phyloP scores from a whole-genome alignment of 208 protist species.

The Phytomonas sp. region DNA sequence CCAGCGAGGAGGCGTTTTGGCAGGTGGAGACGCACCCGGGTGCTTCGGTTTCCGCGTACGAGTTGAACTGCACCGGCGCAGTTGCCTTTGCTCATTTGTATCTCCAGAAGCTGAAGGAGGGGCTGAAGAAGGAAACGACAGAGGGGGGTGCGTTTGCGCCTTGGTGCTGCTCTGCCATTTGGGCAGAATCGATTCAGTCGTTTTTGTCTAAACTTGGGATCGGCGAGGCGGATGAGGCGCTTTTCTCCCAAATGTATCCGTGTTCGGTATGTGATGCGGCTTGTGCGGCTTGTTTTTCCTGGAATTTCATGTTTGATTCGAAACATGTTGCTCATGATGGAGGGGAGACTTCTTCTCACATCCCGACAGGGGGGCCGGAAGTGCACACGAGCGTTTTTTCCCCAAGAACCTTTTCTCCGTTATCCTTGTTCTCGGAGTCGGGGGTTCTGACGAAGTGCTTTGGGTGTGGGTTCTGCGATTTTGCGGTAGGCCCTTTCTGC shows the following conservation, averaged over 20 bases:
- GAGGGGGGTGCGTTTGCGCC: conserved; percentile 12
- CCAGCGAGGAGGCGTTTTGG: conserved; percentile 12
- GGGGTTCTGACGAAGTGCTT: conserved; percentile 53
- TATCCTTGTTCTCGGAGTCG: conserved; percentile 49
- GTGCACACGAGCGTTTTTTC: conserved; percentile 72
- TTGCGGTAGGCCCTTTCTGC: conserved; percentile 47
- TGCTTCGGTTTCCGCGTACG: conserved; percentile 18
- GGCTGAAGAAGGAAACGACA: not conserved
- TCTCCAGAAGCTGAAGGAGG: conserved; percentile 14
- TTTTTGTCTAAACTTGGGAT: conserved; percentile 16
- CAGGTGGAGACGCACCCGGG: not conserved
- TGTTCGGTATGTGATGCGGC: conserved; percentile 53
- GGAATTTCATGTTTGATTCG: conserved; percentile 23
- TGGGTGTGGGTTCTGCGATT: conserved; percentile 55
- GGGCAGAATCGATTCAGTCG: conserved; percentile 16
- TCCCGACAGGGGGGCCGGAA: conserved; percentile 11
- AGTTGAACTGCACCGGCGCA: conserved; percentile 31
- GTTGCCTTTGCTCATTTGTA: conserved; percentile 32
- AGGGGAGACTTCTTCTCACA: not conserved
- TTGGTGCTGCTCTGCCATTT: conserved; percentile 25
- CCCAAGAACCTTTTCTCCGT: conserved; percentile 50
- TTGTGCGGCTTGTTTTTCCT: conserved; percentile 9
- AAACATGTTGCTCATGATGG: conserved; percentile 9
- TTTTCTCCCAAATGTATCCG: conserved; percentile 16
- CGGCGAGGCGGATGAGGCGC: not conserved